Percentiles rank a stretch among this genome's conserved stretches.
These are phyloP conservation scores for Mycocentrospora acerina DNA, from an alignment of 2,329 filamentous ascomycete genomes.

Conservation along the genomic window DNA sequence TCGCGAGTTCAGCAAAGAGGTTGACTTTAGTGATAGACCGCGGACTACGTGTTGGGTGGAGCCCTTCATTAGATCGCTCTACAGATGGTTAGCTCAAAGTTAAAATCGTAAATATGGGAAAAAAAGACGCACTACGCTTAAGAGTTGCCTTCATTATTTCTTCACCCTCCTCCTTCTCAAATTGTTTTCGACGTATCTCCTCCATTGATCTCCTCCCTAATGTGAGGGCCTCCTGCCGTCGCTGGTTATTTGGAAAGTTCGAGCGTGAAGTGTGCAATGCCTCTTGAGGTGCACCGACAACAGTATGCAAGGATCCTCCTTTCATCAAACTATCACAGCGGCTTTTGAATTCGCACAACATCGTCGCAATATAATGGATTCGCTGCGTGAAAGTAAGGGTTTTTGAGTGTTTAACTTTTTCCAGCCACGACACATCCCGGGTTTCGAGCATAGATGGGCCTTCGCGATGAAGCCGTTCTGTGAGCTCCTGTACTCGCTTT, in stretches of 20 bases:
- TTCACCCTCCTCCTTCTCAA: too few relatives aligned
- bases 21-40: too few relatives aligned
- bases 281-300: conserved; percentile 4
- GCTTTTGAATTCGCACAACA: conserved; percentile 8
- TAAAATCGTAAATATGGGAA: too few relatives aligned
- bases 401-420: conserved; percentile 4
- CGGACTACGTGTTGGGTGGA: too few relatives aligned
- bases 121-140: too few relatives aligned
- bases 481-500: conserved; percentile 1
- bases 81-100: too few relatives aligned
- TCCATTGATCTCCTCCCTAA: too few relatives aligned
- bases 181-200: too few relatives aligned
- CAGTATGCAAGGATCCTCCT: conserved; percentile 4
- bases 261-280: background rate
- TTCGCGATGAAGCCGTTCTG: conserved; percentile 6
- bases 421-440: conserved; percentile 3
- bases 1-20: too few relatives aligned
- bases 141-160: too few relatives aligned
- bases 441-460: conserved; percentile 7
- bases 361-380: conserved; percentile 5
- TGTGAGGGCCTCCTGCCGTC: background rate
- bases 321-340: conserved; percentile 13
- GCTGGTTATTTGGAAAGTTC: background rate
- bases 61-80: too few relatives aligned
- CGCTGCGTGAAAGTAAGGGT: conserved; percentile 11